Evolutionary conservation across 2,329 filamentous ascomycete genomes (phyloP).

Genomic region (Phialophora tarda): DNA sequence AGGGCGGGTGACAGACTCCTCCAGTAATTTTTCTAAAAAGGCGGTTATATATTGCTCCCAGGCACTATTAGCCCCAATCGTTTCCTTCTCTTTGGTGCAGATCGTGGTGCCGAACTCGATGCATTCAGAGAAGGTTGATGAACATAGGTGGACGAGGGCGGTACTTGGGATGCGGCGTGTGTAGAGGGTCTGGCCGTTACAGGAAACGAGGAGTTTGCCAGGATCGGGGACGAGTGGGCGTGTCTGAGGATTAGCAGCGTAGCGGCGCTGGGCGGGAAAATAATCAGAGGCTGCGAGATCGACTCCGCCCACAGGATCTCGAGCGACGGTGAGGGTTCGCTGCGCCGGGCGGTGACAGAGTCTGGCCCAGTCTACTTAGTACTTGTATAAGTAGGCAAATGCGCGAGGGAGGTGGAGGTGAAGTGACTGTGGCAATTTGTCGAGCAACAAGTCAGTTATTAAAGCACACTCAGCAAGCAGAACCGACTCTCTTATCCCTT

Average conservation of each 20-base stretch:
- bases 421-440: not conserved
- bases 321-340: not conserved
- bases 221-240: not conserved
- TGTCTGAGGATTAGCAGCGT: not conserved
- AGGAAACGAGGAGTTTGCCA: not conserved
- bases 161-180: not conserved
- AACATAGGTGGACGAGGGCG: slow-evolving; percentile 1
- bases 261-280: not conserved
- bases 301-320: not conserved
- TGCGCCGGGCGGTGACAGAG: not conserved
- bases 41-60: slow-evolving; percentile 9
- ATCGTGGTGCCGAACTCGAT: slow-evolving; percentile 30
- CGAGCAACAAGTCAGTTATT: not conserved
- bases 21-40: slow-evolving; percentile 6
- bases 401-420: not conserved
- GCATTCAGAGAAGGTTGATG: slow-evolving; percentile 33
- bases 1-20: slow-evolving; percentile 35
- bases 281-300: not conserved
- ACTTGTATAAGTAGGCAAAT: not conserved
- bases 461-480: not conserved
- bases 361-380: not conserved
- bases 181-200: not conserved
- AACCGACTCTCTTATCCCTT: not conserved
- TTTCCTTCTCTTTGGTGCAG: slow-evolving; percentile 32
- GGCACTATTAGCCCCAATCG: slow-evolving; percentile 35